Conservation (phyloP, 345 rosid genomes). For the Bruguiera parviflora region DNA sequence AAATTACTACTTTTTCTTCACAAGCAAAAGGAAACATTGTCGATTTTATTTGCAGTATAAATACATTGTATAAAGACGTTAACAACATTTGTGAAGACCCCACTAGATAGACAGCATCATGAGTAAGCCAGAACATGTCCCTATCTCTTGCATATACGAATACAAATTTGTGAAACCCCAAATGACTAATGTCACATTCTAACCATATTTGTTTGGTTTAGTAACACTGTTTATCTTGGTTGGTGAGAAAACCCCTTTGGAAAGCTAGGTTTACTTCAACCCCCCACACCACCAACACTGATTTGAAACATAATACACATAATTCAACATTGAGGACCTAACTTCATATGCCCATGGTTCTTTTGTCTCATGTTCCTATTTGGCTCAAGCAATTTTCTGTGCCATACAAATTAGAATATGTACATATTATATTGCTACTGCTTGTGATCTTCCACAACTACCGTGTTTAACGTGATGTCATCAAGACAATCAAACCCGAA, state of each 20-base stretch:
- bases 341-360: constrained; percentile 12
- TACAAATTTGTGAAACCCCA: too few relatives aligned
- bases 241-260: not conserved
- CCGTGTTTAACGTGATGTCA: constrained; percentile 26
- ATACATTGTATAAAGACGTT: too few relatives aligned
- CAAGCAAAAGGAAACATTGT: too few relatives aligned
- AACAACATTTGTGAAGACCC: too few relatives aligned
- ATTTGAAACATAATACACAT: not conserved
- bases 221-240: not conserved
- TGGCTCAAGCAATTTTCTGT: not conserved
- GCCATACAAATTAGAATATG: not conserved
- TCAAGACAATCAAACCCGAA: constrained; percentile 60
- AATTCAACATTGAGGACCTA: constrained; percentile 19
- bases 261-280: not conserved
- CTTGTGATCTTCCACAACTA: constrained; percentile 41
- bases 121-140: too few relatives aligned
- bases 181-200: too few relatives aligned
- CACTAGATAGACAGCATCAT: too few relatives aligned
- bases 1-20: too few relatives aligned
- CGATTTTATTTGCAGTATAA: too few relatives aligned
- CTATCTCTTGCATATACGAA: too few relatives aligned
- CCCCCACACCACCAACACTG: not conserved
- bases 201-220: not conserved
- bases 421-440: constrained; percentile 7
- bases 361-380: constrained; percentile 20